Base-by-base conservation (phyloP, 768 basidiomycete species). In the Multifurca ochricompacta region DNA sequence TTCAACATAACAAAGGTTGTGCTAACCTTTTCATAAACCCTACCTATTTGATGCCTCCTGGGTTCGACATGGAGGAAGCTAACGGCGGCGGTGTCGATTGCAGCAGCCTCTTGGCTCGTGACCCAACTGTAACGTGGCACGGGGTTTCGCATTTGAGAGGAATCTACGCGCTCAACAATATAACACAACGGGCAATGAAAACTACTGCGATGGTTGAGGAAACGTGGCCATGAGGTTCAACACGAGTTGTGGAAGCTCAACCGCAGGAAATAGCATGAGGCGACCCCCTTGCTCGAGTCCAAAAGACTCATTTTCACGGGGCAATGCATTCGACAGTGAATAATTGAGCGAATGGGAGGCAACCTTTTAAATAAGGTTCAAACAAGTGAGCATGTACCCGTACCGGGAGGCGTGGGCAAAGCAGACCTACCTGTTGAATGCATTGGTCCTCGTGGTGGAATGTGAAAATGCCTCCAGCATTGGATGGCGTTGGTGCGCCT, bases 381-480 rank as follows among this genome's bases (percentile, higher is more conserved):
- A 59, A 40, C 28, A 31, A 11, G 25, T 14, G 47, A 34, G 8
- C 31, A 10, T 21, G 52, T 39, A 42, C 31, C 13, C 19, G 52
- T 39, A 42, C 21, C 11, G 25, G 16, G n/a, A 42, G 27, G 35
- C 18, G 56, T 21, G 42, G 28, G 52, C 13, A 25, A 43, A 21
- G 43, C 41, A 11, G 21, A 58, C 78, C 41, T 47, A 88, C 90
- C 72, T 80, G 69, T 52, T 77, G 75, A 48, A 92, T 81, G 37
- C 73, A 73, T 37, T 84, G 83, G 67, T 96, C 93, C 66, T 96
- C 94, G 0, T 87, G 83, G 64, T 96, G 92, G 71, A 89, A 95
- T 2, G 81, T 71, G 63, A 83, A 87, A 5, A 81, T 71, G 0
- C 82, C 79, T 49, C 81, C 80, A 2, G 63, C 62, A 11, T 74